Conservation (phyloP, 2,329 filamentous ascomycete genomes). For the Arthrobotrys conoides region DNA sequence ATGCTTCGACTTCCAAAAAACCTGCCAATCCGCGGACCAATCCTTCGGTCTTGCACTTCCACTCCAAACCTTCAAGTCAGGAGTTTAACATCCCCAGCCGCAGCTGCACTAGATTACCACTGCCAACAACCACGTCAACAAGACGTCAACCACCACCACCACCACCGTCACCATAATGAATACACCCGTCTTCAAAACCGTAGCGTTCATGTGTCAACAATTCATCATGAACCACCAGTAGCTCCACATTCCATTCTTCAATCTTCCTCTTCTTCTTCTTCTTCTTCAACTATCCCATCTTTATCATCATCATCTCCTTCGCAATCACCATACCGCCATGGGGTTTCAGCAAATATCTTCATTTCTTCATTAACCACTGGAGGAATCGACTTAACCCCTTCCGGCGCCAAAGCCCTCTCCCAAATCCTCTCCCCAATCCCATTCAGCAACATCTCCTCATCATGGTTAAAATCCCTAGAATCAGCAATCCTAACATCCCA, state of each 20-base stretch:
- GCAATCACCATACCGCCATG: not conserved
- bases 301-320: not conserved
- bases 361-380: constrained; percentile 20
- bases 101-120: constrained; percentile 12
- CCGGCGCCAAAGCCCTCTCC: constrained; percentile 14
- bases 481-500: constrained; percentile 28
- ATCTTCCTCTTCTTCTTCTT: no score
- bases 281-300: not conserved
- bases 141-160: not conserved
- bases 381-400: constrained; percentile 42
- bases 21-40: not conserved
- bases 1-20: constrained; percentile 1
- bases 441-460: constrained; percentile 16
- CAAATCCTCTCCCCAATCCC: constrained; percentile 39
- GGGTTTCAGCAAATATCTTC: constrained; percentile 20
- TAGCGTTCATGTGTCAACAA: not conserved
- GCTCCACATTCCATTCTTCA: not conserved
- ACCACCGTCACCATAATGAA: constrained; percentile 8
- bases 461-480: constrained; percentile 31
- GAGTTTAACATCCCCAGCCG: constrained; percentile 12
- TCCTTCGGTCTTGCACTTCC: not conserved
- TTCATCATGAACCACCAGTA: not conserved
- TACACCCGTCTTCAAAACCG: constrained; percentile 13
- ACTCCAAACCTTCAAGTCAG: constrained; percentile 1
- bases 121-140: not conserved